phyloP scores from a whole-genome alignment of 768 basidiomycete genomes.

The Myochromella boudieri region DNA sequence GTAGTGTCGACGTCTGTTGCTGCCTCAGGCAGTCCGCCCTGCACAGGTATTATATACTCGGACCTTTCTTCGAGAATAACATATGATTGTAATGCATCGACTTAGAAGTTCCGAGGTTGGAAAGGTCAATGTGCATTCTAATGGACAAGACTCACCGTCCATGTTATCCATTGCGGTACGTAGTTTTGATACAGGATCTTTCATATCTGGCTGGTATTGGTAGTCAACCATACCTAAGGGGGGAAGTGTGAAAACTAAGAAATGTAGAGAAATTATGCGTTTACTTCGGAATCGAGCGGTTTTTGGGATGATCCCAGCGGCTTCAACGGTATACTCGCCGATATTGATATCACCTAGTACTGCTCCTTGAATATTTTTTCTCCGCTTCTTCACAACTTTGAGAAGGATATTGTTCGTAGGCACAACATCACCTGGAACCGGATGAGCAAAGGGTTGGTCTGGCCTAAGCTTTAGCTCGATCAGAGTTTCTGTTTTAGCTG shows the following conservation, averaged over 20 bases:
- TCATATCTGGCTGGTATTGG: conserved; percentile 76
- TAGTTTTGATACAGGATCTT: conserved; percentile 70
- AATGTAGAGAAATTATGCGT: conserved; percentile 24
- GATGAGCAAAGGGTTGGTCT: conserved; percentile 78
- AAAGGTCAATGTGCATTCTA: background rate
- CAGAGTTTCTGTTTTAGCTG: conserved; percentile 59
- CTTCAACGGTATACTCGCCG: conserved; percentile 75
- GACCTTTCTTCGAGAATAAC: conserved; percentile 66
- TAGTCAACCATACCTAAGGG: conserved; percentile 87
- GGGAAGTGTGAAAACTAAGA: background rate
- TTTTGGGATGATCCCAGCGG: conserved; percentile 74
- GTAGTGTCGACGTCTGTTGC: conserved; percentile 33
- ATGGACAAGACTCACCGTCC: conserved; percentile 61
- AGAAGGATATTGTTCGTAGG: conserved; percentile 80
- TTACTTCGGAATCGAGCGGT: conserved; percentile 89
- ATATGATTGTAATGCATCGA: conserved; percentile 72
- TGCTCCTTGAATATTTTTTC: conserved; percentile 35
- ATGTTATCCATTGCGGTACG: conserved; percentile 74
- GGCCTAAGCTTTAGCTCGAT: conserved; percentile 79
- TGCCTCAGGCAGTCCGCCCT: conserved; percentile 17
- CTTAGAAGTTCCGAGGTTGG: conserved; percentile 37
- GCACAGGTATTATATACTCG: conserved; percentile 47
- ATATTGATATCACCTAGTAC: conserved; percentile 30
- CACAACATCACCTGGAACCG: conserved; percentile 79
- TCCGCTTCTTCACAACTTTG: conserved; percentile 75